Base-by-base conservation (phyloP, 805 yeast genomes). In the Saturnispora quitensis region DNA sequence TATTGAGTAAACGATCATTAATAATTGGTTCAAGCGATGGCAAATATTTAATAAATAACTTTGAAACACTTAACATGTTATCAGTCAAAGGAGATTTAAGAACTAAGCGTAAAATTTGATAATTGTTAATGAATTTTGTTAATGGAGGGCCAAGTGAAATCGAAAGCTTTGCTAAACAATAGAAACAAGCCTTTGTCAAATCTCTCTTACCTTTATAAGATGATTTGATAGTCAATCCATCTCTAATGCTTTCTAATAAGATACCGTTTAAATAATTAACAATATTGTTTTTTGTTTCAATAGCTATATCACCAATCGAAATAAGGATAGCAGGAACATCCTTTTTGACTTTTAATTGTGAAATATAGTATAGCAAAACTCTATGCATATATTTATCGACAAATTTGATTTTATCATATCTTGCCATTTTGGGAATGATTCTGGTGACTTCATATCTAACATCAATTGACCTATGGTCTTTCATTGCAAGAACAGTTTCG, bases 131-230 rank as follows among this genome's bases (percentile, higher is more conserved):
- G 63, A 88, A 89, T 62, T 91, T 93, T 0, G 97, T 87, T 51
- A 91, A 72, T 0, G 96, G 95, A 12, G 96, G 95, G 0, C 97
- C 97, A 15, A 91, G 88, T 0, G 98, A 91, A 25, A 77, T 76
- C 0, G 97, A 90, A 36, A 93, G 69, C 67, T 88, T 86, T 0
- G 95, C 88, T 43, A 91, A 75, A 64, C 98, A 93, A 59, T 86
- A 87, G 61, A 90, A 91, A 20, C 91, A 79, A 1, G 96, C 89
- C 0, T 87, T 84, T 57, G 88, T 95, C 43, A 85, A 81, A 47
- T 85, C 89, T 61, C 81, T 84, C 53, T 90, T 75, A 2, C 74
- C 66, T 56, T 81, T 79, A 33, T 78, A 73, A n/a, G 73, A 69
- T 60, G 79, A 82, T 7, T 84, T 73, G 3, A 38, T 18, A 1